Percentiles rank a stretch among this genome's conserved stretches.
Conservation (phyloP, 1,284 basidiomycete species). For the Sporisorium graminicola region DNA sequence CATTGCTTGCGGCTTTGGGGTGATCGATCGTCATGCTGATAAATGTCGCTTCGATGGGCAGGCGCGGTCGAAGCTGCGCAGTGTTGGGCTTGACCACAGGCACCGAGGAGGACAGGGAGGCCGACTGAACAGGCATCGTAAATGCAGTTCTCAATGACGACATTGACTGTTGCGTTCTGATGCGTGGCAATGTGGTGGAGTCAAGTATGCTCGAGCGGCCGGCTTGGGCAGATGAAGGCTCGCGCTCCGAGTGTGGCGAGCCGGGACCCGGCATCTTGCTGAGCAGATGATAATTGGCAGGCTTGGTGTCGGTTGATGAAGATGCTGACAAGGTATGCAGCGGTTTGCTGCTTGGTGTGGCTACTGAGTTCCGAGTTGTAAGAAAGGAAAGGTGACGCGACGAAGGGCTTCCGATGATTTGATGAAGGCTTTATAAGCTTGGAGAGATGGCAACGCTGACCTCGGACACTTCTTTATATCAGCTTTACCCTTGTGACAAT, state of each 20-base stretch:
- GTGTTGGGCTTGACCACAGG: constrained; percentile 12
- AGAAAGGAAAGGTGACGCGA: not conserved
- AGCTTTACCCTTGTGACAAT: not conserved
- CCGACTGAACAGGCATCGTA: not conserved
- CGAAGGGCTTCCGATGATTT: not conserved
- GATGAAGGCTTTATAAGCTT: not conserved
- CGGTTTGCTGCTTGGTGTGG: not conserved
- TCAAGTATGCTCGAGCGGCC: not conserved
- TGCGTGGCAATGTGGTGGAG: no score
- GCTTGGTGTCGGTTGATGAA: constrained; percentile 1
- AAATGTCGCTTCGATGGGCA: constrained; percentile 17
- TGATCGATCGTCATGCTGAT: constrained; percentile 12
- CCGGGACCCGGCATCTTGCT: constrained; percentile 10
- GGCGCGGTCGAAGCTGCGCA: constrained; percentile 27
- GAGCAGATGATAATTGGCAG: not conserved
- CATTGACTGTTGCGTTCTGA: not conserved
- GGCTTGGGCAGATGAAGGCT: constrained; percentile 9
- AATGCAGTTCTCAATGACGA: not conserved
- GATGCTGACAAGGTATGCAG: not conserved
- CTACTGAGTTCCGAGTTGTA: not conserved
- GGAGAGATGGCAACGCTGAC: not conserved
- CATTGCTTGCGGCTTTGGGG: not conserved
- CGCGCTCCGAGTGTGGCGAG: not conserved
- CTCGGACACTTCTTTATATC: not conserved
- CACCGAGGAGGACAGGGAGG: constrained; percentile 3